Evolutionary conservation across 1,284 basidiomycete genomes (phyloP), one percentile per base, ranked within the genome.

Genomic region (Coniferiporia sulphurascens): DNA sequence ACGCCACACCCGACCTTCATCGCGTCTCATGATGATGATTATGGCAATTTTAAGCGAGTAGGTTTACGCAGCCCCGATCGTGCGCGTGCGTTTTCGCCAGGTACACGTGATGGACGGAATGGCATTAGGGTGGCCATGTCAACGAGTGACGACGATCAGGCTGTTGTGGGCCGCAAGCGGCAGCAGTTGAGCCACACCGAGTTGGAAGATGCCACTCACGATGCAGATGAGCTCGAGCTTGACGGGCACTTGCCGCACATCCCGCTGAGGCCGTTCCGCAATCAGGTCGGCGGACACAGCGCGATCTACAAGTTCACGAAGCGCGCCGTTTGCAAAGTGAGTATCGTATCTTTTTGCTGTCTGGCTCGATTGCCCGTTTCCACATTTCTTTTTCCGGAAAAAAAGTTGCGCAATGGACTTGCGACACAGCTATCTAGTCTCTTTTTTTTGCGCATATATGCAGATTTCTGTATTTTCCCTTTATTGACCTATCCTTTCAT

Each of bases 261-360:
- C 49, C 96, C 96, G 41, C 78, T 99, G 4, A 87, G 92, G 59
- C 97, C 97, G 1, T 99, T 97, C 74, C 87, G 93, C 58, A 98
- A 99, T 69, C 95, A 98, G 74, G 96, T 99, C 22, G 96, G 96
- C 46, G 96, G 96, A 1, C 96, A 99, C 73, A 93, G 85, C 66
- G 90, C 93, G 62, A 98, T 99, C 68, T 99, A 99, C 76, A 95
- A 95, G 71, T 99, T 99, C 69, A 98, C 96, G 1, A 93, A 94
- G 66, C 84, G 95, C 57, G 96, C 97, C 9, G 95, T 99, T 17
- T 99, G 96, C 81, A 99, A 99, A 85, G 94, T 95, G 65, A 68
- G 84, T 72, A 10, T 22, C 9, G 3, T 55, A n/a, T 46, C 43
- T 9, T 19, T 15, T 48, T 19, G 59, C 70, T 65, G 64, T 61